phyloP scores from a whole-genome alignment of 192 early-diverging fungal species.

The Mortierella alpina region DNA sequence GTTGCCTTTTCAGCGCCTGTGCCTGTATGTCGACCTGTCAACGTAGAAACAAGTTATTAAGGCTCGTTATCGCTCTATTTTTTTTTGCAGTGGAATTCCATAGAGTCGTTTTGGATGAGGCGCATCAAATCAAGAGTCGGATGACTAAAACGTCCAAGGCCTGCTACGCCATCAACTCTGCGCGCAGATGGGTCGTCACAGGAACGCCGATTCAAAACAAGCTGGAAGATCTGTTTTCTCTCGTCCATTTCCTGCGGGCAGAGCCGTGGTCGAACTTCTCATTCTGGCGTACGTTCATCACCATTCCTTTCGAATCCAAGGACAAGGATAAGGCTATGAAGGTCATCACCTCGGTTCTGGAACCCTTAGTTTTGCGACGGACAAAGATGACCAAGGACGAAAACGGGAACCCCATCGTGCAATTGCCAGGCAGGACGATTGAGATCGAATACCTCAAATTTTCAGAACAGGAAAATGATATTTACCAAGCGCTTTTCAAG shows the following conservation, averaged over 20 bases:
- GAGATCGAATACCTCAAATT: slow-evolving; percentile 73
- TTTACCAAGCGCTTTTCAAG: slow-evolving; percentile 75
- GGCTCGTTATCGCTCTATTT: neutral
- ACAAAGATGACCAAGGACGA: slow-evolving; percentile 84
- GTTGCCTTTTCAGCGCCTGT: neutral
- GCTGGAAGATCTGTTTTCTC: slow-evolving; percentile 87
- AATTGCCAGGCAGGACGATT: slow-evolving; percentile 74
- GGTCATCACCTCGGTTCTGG: slow-evolving; percentile 75
- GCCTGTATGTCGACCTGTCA: neutral
- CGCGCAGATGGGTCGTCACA: slow-evolving; percentile 89
- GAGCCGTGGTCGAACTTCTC: slow-evolving; percentile 75
- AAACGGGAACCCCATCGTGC: slow-evolving; percentile 83
- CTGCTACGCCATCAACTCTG: slow-evolving; percentile 72
- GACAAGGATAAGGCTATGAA: slow-evolving; percentile 55
- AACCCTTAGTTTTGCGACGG: slow-evolving; percentile 81
- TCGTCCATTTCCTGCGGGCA: slow-evolving; percentile 84
- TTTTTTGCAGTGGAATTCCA: slow-evolving; percentile 80
- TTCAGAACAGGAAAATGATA: slow-evolving; percentile 70
- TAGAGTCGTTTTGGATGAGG: slow-evolving; percentile 93
- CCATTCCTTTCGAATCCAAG: slow-evolving; percentile 76
- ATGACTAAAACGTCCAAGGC: slow-evolving; percentile 81
- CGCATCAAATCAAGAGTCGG: slow-evolving; percentile 90
- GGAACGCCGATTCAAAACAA: slow-evolving; percentile 93
- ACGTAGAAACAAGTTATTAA: neutral
- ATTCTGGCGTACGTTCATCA: slow-evolving; percentile 85